These are phyloP conservation scores for Tylopilus subfusipes DNA, from an alignment of 768 basidiomycete genomes.

Conservation along the genomic window DNA sequence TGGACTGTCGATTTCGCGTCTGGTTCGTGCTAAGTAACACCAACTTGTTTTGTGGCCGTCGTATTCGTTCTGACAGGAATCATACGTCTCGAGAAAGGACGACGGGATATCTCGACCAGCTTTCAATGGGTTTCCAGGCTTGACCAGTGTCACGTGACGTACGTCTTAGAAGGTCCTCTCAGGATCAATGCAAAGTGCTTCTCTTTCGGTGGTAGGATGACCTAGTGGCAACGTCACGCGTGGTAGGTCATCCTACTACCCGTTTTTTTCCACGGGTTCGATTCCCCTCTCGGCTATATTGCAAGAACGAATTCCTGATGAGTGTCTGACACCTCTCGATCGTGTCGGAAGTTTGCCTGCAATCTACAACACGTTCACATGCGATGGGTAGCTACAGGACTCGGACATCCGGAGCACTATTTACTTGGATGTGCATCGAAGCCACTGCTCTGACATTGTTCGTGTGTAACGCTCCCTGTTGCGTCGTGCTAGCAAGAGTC, in stretches of 20 bases:
- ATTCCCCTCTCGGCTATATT: not conserved
- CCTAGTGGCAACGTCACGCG: constrained; percentile 6
- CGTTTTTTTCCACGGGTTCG: constrained; percentile 2
- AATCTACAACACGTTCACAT: not conserved
- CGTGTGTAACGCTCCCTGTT: too few species aligned
- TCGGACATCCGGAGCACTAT: too few species aligned
- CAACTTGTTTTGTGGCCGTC: not conserved
- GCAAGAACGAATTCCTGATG: too few species aligned
- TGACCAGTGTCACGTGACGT: not conserved
- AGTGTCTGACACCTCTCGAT: not conserved
- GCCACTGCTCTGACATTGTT: too few species aligned
- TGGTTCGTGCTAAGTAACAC: not conserved
- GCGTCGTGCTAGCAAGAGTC: too few species aligned
- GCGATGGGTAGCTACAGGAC: too few species aligned
- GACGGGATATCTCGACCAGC: too few species aligned
- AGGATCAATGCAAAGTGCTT: not conserved
- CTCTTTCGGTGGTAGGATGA: not conserved
- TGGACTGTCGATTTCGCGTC: too few species aligned
- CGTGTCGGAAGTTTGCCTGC: not conserved
- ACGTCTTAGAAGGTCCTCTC: not conserved
- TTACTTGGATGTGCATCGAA: too few species aligned
- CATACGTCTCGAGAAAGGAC: too few species aligned
- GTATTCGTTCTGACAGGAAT: too few species aligned
- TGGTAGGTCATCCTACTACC: not conserved
- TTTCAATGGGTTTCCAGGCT: too few species aligned